phyloP scores from a whole-genome alignment of 441 rosid genomes.

The Corymbia calophylla region DNA sequence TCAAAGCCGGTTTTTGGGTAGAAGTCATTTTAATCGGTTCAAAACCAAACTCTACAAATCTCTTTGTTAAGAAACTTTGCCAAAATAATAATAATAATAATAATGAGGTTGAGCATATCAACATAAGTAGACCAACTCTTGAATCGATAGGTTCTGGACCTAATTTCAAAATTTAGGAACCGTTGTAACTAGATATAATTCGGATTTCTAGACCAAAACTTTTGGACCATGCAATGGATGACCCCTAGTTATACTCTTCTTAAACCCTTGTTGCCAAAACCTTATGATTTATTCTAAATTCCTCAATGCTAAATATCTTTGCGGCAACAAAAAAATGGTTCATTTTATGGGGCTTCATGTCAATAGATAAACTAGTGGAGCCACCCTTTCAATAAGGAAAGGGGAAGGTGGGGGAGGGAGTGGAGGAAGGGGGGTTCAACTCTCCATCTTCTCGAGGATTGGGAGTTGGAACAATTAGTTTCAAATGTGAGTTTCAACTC shows the following conservation, averaged over 20 bases:
- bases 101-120: not conserved
- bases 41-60: not conserved
- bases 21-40: not conserved
- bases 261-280: not conserved
- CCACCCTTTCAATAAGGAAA: too few relatives aligned
- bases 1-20: not conserved
- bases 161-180: not conserved
- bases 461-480: too few relatives aligned
- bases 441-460: too few relatives aligned
- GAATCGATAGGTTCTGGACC: not conserved
- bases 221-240: not conserved
- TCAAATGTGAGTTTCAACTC: too few relatives aligned
- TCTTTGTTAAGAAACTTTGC: not conserved
- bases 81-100: too few relatives aligned
- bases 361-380: not conserved
- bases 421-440: too few relatives aligned
- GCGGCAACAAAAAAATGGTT: not conserved
- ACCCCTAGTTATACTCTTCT: not conserved
- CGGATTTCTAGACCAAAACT: not conserved
- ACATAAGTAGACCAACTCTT: not conserved
- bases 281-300: not conserved
- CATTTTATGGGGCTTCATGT: not conserved
- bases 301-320: not conserved
- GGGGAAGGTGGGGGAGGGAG: too few relatives aligned
- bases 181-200: fast-evolving